Base-by-base conservation (phyloP, 352 stramenopile genomes). In the Phytophthora sojae region DNA sequence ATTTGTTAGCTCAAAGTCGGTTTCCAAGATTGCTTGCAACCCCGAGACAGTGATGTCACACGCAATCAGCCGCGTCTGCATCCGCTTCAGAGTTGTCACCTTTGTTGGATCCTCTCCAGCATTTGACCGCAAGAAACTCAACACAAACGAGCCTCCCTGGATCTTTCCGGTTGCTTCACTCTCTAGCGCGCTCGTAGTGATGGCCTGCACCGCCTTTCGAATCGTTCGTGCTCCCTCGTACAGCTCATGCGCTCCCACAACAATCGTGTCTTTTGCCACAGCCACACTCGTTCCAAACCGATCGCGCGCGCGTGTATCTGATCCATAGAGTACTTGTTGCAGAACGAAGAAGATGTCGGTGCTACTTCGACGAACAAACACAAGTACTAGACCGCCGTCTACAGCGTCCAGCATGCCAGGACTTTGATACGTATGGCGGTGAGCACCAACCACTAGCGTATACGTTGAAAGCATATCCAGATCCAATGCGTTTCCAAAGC, bases 281-380 rank as follows among this genome's bases (percentile, higher is more conserved):
- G 83, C 76, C 17, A 96, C 83, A 14, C 72, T 93, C 17, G 63
- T 77, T n/a, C 89, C 89, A 73, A 96, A 96, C 1, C 77, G 83
- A 64, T 96, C 89, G 8, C 73, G 61, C n/a, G 62, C 19, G 9
- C 80, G 82, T 2, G 86, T 85, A 69, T 96, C 85, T 0, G 86
- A 94, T 19, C 83, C 88, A 9, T 78, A 80, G 0, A 96, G 29
- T 5, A 89, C 39, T 69, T 95, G 86, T 61, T 95, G 88, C 32
- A 94, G 63, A 17, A 64, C 71, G 64, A 96, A 96, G 29, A 94
- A 89, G 30, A 85, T 85, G 51, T 93, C 85, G 4, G 67, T 64
- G 15, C 71, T 78, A 26, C 69, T 85, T 26, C 75, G 82, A 21
- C 82, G 73, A 39, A 80, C 68, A 26, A 93, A 85, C 4, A 96